Evolutionary conservation across 83 land plant species (phyloP).

Genomic region (Isoetes engelmannii): DNA sequence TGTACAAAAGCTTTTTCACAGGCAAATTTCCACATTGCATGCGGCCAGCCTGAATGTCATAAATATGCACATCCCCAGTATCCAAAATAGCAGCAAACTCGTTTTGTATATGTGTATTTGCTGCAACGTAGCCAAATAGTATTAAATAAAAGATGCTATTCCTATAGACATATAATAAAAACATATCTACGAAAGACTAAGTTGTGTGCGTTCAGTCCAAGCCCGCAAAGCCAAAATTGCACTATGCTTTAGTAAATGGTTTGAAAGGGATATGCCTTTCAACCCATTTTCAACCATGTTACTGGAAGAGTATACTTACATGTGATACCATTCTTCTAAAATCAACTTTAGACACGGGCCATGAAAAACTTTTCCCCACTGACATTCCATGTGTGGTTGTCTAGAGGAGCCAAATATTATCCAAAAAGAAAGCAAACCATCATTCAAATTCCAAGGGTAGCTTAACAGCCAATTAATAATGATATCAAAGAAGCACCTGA

Average conservation of each 20-base stretch:
- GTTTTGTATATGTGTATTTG: slow-evolving; percentile 24
- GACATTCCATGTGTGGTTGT: too few relatives aligned
- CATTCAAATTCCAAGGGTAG: not conserved
- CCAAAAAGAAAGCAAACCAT: slow-evolving; percentile 4
- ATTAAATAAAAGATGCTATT: not conserved
- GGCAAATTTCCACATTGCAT: not conserved
- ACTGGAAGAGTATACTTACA: too few relatives aligned
- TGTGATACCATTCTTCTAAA: too few relatives aligned
- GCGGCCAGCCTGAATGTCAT: slow-evolving; percentile 18
- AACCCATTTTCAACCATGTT: too few relatives aligned
- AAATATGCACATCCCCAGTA: slow-evolving; percentile 24
- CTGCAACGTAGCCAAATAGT: slow-evolving; percentile 21
- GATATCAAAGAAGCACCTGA: not conserved
- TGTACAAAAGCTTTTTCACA: not conserved
- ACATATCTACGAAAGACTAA: not conserved
- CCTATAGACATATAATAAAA: not conserved
- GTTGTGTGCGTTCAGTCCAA: not conserved
- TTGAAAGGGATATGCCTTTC: too few relatives aligned
- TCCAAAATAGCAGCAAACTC: slow-evolving; percentile 33
- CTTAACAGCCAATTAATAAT: not conserved
- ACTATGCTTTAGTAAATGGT: not conserved
- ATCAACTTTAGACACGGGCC: too few relatives aligned
- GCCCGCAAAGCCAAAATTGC: slow-evolving; percentile 13
- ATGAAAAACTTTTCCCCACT: too few relatives aligned
- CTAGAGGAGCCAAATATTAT: not conserved